These are phyloP conservation scores for Phytopythium aichiense DNA, from an alignment of 352 stramenopile species.

Conservation along the genomic window DNA sequence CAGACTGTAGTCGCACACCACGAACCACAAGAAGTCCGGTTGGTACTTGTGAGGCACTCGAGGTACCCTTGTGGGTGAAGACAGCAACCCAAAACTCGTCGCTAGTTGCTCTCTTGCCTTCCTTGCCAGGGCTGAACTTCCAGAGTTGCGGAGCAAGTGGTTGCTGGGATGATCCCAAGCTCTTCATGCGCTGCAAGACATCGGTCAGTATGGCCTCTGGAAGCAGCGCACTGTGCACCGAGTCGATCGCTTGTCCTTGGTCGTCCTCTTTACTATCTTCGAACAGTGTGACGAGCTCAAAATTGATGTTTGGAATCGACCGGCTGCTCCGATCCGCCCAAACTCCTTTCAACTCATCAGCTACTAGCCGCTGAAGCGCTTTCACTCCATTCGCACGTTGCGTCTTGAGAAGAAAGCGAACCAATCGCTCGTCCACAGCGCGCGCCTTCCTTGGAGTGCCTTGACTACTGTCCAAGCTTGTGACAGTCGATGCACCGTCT, in stretches of 20 bases:
- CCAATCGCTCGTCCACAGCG: not conserved
- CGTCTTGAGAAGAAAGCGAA: not conserved
- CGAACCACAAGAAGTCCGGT: not conserved
- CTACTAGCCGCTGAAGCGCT: not conserved
- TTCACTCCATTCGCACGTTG: not conserved
- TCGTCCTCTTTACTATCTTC: not conserved
- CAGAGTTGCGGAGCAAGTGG: not conserved
- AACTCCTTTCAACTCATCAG: not conserved
- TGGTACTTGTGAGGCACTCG: not conserved
- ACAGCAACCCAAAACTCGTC: slow-evolving; percentile 2
- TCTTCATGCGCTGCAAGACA: not conserved
- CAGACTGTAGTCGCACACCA: not conserved
- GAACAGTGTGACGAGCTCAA: not conserved
- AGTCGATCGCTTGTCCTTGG: not conserved
- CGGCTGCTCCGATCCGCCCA: not conserved
- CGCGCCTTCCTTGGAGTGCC: not conserved
- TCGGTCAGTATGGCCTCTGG: not conserved
- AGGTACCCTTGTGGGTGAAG: not conserved
- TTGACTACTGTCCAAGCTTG: not conserved
- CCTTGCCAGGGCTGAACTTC: not conserved
- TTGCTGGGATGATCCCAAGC: not conserved
- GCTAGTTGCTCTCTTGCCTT: not conserved
- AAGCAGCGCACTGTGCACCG: not conserved
- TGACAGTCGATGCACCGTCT: not conserved
- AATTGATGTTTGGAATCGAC: not conserved